Evolutionary conservation across 1,284 basidiomycete genomes (phyloP).

Genomic region (Pseudozyma sp.): DNA sequence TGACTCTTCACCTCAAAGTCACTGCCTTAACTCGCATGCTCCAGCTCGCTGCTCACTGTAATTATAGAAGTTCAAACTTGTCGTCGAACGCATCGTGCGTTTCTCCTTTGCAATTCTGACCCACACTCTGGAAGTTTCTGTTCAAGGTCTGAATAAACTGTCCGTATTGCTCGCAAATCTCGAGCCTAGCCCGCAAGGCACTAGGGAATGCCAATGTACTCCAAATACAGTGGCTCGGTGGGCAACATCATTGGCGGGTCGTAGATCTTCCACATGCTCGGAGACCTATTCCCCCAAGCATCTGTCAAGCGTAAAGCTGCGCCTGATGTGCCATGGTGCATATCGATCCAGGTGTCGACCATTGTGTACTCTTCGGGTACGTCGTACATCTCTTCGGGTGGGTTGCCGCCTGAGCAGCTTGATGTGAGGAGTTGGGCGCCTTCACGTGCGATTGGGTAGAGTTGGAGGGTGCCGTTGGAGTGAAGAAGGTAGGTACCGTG

Average conservation of each 20-base stretch:
- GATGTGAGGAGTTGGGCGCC: constrained; percentile 47
- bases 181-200: background rate
- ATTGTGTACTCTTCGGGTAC: constrained; percentile 35
- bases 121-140: background rate
- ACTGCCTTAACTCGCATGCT: background rate
- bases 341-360: constrained; percentile 47
- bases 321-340: constrained; percentile 24
- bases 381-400: constrained; percentile 49
- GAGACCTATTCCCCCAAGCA: constrained; percentile 40
- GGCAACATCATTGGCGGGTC: constrained; percentile 65
- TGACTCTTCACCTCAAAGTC: background rate
- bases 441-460: constrained; percentile 40
- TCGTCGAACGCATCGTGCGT: background rate
- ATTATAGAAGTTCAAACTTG: background rate
- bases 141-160: background rate
- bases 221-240: constrained; percentile 52
- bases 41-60: background rate
- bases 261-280: constrained; percentile 54
- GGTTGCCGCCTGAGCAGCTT: constrained; percentile 16
- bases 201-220: constrained; percentile 48
- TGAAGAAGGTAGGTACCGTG: constrained; percentile 65
- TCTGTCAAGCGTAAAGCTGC: constrained; percentile 36
- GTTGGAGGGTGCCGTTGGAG: constrained; percentile 48
- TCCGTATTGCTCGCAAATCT: background rate
- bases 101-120: background rate